Percentiles rank a stretch among this genome's conserved stretches.
Conservation (phyloP, 2,329 filamentous ascomycete genomes). For the Pseudogymnoascus sp. region DNA sequence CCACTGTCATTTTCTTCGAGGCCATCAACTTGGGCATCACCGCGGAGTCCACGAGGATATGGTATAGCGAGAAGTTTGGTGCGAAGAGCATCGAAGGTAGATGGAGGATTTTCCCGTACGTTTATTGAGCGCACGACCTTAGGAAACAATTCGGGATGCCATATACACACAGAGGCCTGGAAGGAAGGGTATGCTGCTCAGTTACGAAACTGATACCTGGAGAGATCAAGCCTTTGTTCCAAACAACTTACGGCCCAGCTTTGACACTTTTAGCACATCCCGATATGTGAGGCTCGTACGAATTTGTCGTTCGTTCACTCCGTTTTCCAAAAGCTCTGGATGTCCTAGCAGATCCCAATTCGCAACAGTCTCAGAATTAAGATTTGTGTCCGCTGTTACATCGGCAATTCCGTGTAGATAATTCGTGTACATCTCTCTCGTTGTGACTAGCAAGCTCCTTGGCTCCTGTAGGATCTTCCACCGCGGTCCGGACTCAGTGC, state of each 20-base stretch:
- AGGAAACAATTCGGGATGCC: not conserved
- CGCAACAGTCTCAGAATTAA: slow-evolving; percentile 53
- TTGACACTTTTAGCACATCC: slow-evolving; percentile 77
- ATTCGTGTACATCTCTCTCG: slow-evolving; percentile 56
- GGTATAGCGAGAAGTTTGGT: slow-evolving; percentile 74
- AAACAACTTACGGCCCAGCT: slow-evolving; percentile 51
- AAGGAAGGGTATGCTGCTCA: not conserved
- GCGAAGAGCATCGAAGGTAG: slow-evolving; percentile 49
- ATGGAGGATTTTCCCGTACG: slow-evolving; percentile 69
- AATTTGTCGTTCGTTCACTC: slow-evolving; percentile 48
- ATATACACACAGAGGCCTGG: not conserved
- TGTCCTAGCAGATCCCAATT: slow-evolving; percentile 64
- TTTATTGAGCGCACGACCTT: slow-evolving; percentile 41
- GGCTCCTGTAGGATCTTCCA: slow-evolving; percentile 72
- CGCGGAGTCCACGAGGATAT: slow-evolving; percentile 66
- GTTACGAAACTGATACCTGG: not conserved
- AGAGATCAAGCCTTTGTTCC: slow-evolving; percentile 4
- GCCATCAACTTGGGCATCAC: slow-evolving; percentile 73
- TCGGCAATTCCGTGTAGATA: slow-evolving; percentile 70
- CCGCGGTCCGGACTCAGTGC: slow-evolving; percentile 42
- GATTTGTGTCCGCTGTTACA: slow-evolving; percentile 54
- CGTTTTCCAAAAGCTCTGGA: slow-evolving; percentile 37
- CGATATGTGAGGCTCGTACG: slow-evolving; percentile 72
- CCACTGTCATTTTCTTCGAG: slow-evolving; percentile 65
- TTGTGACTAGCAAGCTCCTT: slow-evolving; percentile 69